Conservation (phyloP, 2,329 filamentous ascomycete species). For the Fusarium sp. region DNA sequence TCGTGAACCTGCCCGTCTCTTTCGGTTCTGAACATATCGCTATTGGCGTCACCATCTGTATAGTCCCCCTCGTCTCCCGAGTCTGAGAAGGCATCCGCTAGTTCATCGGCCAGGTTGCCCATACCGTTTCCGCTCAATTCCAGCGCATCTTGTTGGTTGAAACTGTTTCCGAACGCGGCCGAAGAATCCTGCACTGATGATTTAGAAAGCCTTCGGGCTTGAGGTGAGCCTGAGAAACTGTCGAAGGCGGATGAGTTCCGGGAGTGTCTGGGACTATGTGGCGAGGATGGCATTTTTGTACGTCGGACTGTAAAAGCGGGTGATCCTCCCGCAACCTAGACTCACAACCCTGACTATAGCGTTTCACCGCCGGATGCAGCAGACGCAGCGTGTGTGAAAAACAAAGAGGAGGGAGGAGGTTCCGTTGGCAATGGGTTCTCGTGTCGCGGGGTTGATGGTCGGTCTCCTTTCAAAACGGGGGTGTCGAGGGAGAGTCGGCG, state of each 20-base stretch:
- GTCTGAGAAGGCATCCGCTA: conserved; percentile 76
- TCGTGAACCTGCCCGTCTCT: conserved; percentile 12
- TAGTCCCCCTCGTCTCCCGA: conserved; percentile 69
- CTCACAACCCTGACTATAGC: conserved; percentile 25
- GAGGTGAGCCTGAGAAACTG: conserved; percentile 56
- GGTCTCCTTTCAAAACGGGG: conserved; percentile 33
- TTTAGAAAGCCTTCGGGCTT: conserved; percentile 59
- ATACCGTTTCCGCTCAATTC: conserved; percentile 66
- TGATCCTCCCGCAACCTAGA: conserved; percentile 24
- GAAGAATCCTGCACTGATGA: conserved; percentile 61
- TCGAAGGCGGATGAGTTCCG: conserved; percentile 66
- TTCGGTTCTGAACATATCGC: conserved; percentile 21
- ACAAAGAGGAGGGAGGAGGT: background rate
- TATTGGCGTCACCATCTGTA: conserved; percentile 52
- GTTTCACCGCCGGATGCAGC: conserved; percentile 27
- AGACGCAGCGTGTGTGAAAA: conserved; percentile 7
- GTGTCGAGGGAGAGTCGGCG: conserved; percentile 36
- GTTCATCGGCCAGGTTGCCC: conserved; percentile 82
- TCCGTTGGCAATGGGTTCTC: conserved; percentile 6
- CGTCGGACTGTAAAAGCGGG: conserved; percentile 14
- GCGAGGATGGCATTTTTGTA: conserved; percentile 52
- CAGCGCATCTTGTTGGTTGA: conserved; percentile 58
- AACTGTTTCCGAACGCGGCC: conserved; percentile 59
- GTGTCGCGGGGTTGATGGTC: conserved; percentile 18
- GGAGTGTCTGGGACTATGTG: conserved; percentile 67